Base-by-base conservation (phyloP, 2,329 filamentous ascomycete species). In the Trichoderma simmonsii region DNA sequence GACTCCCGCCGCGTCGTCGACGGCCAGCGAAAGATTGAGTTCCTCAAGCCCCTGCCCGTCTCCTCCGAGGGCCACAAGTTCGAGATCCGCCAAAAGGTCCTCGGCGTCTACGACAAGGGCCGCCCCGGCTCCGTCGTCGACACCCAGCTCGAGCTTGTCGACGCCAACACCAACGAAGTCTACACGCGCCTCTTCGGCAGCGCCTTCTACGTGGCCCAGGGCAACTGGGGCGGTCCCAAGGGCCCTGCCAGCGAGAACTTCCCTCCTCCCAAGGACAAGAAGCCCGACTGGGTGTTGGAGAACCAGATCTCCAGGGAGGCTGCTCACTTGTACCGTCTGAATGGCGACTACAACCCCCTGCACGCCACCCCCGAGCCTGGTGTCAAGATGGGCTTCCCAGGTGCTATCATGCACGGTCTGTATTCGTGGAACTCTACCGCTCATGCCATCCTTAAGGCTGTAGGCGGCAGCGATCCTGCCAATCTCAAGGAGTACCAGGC, bases 311-410 rank as follows among this genome's bases (percentile, higher is more conserved):
- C 85, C 30, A 79, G 84, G 68, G 90, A 95, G 83, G 93, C 93
- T 5, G 89, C 93, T 9, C 88, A 92, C 74, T 85, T 96, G 70
- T 96, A 96, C 82, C 88, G 93, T 74, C 87, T 97, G 65, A 97
- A 97, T 77, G 94, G 94, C 75, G 95, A 97, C 84, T 97, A 97
- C 83, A 97, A 97, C 85, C 95, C 94, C 32, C 90, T 97, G 43
- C 94, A 97, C 80, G 94, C 93, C 7, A 93, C 92, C 21, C 94
- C 94, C 14, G 93, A 94, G 82, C 93, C 94, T 0, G 94, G 94
- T 73, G 83, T 89, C 82, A 92, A 94, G 84, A 97, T 97, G 93
- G 94, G 95, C 73, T 97, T 97, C 76, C 93, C 93, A 32, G 94
- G 94, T 39, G 86, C 90, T 76, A 97, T 97, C 81, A 92, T 97